A percentile compares a stretch with the other conserved stretches of the same genome.
These are phyloP conservation scores for Berberis thunbergii DNA, from an alignment of 164 flowering plant genomes.

Conservation along the genomic window DNA sequence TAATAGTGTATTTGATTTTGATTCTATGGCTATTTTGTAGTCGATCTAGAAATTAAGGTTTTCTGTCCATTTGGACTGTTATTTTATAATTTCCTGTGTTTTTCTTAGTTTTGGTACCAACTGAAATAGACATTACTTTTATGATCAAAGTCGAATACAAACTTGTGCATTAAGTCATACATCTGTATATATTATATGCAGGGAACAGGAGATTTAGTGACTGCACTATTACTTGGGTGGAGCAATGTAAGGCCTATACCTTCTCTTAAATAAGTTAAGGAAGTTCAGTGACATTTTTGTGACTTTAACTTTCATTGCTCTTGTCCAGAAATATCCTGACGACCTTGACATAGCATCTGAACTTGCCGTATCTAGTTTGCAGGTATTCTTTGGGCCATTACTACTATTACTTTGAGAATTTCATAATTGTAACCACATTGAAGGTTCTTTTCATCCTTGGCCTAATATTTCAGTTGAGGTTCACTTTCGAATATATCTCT, in stretches of 20 bases:
- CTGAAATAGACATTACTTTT: too few species aligned
- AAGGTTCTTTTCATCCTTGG: neutral
- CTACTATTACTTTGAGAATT: neutral
- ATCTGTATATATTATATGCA: slow-evolving; percentile 21
- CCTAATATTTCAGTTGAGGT: neutral
- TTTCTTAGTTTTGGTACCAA: too few species aligned
- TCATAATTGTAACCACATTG: neutral
- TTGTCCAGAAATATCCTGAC: slow-evolving; percentile 70
- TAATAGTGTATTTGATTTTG: too few species aligned
- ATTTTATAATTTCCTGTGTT: too few species aligned
- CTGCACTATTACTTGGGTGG: slow-evolving; percentile 98
- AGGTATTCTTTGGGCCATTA: slow-evolving; percentile 41
- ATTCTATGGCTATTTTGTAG: too few species aligned
- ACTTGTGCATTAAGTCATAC: neutral
- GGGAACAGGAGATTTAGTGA: slow-evolving; percentile 99
- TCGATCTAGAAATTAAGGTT: too few species aligned
- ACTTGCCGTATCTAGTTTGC: slow-evolving; percentile 94
- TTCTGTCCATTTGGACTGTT: too few species aligned
- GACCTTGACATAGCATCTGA: slow-evolving; percentile 88
- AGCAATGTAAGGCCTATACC: slow-evolving; percentile 62
- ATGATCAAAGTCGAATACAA: too few species aligned
- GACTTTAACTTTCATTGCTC: slow-evolving; percentile 1
- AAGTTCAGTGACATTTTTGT: neutral
- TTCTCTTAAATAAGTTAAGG: neutral
- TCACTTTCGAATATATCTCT: neutral